Conservation (phyloP, 257 asterid genomes). For the Solanum gandarillasii region DNA sequence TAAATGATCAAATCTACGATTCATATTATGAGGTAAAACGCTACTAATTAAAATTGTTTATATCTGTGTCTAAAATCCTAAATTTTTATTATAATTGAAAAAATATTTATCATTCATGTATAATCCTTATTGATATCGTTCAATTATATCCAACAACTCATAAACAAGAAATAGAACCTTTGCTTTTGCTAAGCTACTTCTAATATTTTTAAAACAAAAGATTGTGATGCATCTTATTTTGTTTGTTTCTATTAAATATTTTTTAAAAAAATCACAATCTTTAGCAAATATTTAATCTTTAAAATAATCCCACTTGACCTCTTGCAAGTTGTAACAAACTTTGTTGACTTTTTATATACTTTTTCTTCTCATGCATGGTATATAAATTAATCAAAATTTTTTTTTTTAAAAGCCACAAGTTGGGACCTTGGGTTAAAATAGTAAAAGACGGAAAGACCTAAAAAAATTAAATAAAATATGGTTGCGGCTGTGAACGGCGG, state of each 20-base stretch:
- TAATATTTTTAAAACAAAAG: background rate
- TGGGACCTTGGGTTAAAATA: background rate
- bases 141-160: background rate
- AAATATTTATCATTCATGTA: background rate
- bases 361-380: background rate
- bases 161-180: background rate
- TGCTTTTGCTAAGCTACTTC: background rate
- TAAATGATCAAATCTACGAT: background rate
- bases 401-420: background rate
- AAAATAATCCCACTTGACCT: background rate
- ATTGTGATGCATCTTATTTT: constrained; percentile 5
- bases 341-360: background rate
- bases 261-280: too few species aligned
- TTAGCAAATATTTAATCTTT: background rate
- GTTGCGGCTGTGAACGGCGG: constrained; percentile 5
- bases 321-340: constrained; percentile 26
- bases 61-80: rapidly evolving
- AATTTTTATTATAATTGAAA: background rate
- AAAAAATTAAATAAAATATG: background rate
- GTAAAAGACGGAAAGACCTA: background rate
- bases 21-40: background rate
- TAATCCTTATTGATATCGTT: background rate
- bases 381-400: background rate
- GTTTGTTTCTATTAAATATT: background rate
- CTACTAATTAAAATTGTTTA: background rate